Conservation (phyloP, 805 yeast species). For the Myxozyma kluyveri region DNA sequence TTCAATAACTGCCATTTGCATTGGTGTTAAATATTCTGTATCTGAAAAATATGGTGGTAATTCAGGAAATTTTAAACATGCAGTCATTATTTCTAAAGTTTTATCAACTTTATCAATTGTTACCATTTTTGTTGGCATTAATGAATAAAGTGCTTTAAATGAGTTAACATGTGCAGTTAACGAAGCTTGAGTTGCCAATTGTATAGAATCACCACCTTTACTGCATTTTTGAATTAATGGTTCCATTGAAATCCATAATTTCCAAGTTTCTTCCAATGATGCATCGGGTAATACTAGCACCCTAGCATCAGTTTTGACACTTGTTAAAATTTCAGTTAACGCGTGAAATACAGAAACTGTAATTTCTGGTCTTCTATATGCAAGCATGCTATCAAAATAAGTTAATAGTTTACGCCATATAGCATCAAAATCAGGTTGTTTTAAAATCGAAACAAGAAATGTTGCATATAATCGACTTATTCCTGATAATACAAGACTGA, state of each 20-base stretch:
- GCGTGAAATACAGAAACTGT: conserved; percentile 57
- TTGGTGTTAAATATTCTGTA: conserved; percentile 52
- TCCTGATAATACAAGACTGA: conserved; percentile 61
- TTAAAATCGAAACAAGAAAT: conserved; percentile 45
- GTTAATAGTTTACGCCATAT: conserved; percentile 60
- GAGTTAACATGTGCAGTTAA: conserved; percentile 58
- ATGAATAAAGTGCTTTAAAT: conserved; percentile 54
- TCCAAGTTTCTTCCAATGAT: conserved; percentile 32
- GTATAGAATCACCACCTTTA: neutral
- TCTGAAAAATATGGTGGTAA: conserved; percentile 60
- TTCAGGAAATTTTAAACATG: conserved; percentile 70
- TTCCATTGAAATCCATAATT: conserved; percentile 44
- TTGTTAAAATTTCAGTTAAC: conserved; percentile 47
- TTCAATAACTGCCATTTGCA: conserved; percentile 60
- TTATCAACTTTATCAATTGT: conserved; percentile 44
- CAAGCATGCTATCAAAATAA: conserved; percentile 48
- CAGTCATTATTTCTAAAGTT: conserved; percentile 58
- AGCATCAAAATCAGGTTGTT: conserved; percentile 30
- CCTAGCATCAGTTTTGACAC: conserved; percentile 29
- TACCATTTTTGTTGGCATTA: conserved; percentile 37
- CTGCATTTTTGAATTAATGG: neutral
- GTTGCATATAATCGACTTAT: conserved; percentile 57
- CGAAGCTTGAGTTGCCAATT: conserved; percentile 41
- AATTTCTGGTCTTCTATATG: conserved; percentile 49
- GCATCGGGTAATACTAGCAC: conserved; percentile 13